These are phyloP conservation scores for Aspergillus thermomutatus DNA, from an alignment of 2,329 filamentous ascomycete species.

Conservation along the genomic window DNA sequence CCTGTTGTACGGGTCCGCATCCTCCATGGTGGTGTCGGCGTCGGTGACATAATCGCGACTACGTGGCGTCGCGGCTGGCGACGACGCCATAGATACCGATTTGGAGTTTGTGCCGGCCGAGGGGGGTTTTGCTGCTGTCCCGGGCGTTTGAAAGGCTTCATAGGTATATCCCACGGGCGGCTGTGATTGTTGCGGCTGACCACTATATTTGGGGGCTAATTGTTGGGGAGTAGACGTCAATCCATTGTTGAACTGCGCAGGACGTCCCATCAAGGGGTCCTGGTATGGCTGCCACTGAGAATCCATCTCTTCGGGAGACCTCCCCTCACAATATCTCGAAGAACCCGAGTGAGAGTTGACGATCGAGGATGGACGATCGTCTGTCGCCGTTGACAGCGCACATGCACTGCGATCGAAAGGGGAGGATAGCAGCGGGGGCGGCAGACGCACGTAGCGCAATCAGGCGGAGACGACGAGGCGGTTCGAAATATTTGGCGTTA, in stretches of 20 bases:
- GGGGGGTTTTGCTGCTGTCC: constrained; percentile 29
- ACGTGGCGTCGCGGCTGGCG: constrained; percentile 57
- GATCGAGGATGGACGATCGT: constrained; percentile 14
- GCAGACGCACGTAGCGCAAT: constrained; percentile 29
- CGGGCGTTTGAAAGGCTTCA: constrained; percentile 59
- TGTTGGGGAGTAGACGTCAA: constrained; percentile 49
- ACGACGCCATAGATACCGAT: constrained; percentile 54
- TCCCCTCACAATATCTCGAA: constrained; percentile 7
- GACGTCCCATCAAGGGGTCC: constrained; percentile 58
- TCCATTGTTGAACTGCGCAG: constrained; percentile 62
- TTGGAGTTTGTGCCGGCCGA: constrained; percentile 42
- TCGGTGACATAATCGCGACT: constrained; percentile 64
- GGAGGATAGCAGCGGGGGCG: constrained; percentile 24
- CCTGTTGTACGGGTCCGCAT: constrained; percentile 78
- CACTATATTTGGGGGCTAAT: constrained; percentile 47
- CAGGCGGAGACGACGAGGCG: constrained; percentile 18
- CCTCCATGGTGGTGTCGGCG: constrained; percentile 81
- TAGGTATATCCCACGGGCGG: constrained; percentile 63
- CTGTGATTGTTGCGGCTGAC: constrained; percentile 45
- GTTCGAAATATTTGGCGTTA: constrained; percentile 23
- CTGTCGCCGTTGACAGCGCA: constrained; percentile 25
- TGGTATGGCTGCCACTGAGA: constrained; percentile 65
- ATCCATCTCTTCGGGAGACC: constrained; percentile 46
- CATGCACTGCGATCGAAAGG: constrained; percentile 29
- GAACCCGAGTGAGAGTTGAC: constrained; percentile 3